Evolutionary conservation across 1,284 basidiomycete genomes (phyloP), one percentile per base, ranked within the genome.

Genomic region (Leccinum subatratum): DNA sequence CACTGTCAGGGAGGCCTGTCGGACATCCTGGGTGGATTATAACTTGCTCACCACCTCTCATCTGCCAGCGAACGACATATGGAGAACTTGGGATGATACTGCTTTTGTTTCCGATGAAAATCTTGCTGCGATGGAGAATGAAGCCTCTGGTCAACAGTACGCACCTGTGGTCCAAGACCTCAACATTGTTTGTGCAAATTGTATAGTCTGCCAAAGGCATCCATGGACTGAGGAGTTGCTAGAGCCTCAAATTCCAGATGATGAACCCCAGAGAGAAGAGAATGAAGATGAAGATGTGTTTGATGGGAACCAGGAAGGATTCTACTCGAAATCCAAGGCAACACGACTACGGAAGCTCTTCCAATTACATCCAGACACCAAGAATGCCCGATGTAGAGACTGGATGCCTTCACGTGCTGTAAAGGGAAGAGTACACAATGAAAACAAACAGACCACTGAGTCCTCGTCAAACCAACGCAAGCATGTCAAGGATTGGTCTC

Each of bases 141-240:
- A 59, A 59, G n/a, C 30, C 3, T 59, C 58, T 59, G 58, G n/a
- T 59, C 58, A 59, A 11, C 58, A 59, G 14, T 59, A 59, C 14
- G 28, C 58, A 12, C 58, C 58, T 32, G n/a, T 59, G n/a, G n/a
- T 59, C 5, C 30, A 34, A 32, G 58, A 59, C n/a, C 58, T 59
- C 30, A 59, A 59, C 2, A 8, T 59, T 6, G 30, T 59, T n/a
- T 32, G 57, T 32, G 57, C 20, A 25, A 59, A 59, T 30, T 59
- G 57, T 14, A 59, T n/a, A 32, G 57, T 34, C 30, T 59, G 57
- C 30, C 57, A 59, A 14, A 59, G 16, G 32, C 28, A 7, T 9
- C 11, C 9, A 20, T 6, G 11, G 18, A 32, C 45, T 45, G n/a
- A 11, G 28, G 25, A 57, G 25, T 18, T 3, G 7, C 14, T 57